phyloP scores from a whole-genome alignment of 495 filamentous ascomycete genomes.

The Clavariopsis aquatica region DNA sequence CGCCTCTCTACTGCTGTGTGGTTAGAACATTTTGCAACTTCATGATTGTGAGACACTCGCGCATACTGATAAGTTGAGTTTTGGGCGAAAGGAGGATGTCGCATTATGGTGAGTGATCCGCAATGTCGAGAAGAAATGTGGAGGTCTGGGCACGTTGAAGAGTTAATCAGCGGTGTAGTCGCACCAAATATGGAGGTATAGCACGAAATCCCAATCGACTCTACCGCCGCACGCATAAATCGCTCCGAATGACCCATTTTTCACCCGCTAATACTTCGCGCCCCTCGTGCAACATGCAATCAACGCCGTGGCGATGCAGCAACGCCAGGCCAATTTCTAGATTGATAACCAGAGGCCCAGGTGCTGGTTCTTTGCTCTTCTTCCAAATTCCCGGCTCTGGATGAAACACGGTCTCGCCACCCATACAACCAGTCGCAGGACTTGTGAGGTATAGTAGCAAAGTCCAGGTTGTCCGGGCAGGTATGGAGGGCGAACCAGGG shows the following conservation, averaged over 20 bases:
- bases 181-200: too few relatives aligned
- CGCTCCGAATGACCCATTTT: slow-evolving; percentile 91
- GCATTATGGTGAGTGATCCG: too few relatives aligned
- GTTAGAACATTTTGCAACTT: too few relatives aligned
- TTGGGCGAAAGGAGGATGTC: not conserved
- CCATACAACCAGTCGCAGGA: slow-evolving; percentile 63
- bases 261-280: slow-evolving; percentile 75
- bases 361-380: slow-evolving; percentile 51
- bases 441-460: slow-evolving; percentile 84
- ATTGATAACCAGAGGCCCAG: slow-evolving; percentile 58
- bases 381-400: slow-evolving; percentile 60
- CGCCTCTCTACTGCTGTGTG: too few relatives aligned
- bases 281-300: slow-evolving; percentile 90
- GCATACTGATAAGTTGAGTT: too few relatives aligned
- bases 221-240: slow-evolving; percentile 71
- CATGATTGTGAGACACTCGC: too few relatives aligned
- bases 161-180: too few relatives aligned
- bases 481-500: slow-evolving; percentile 49
- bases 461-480: slow-evolving; percentile 88
- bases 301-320: slow-evolving; percentile 84
- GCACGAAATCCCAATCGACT: not conserved
- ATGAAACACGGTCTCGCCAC: slow-evolving; percentile 93
- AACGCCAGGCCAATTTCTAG: slow-evolving; percentile 81
- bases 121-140: too few relatives aligned
- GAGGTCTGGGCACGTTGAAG: too few relatives aligned